Percentiles rank a stretch among this genome's conserved stretches.
Evolutionary conservation across 768 basidiomycete genomes (phyloP).

Genomic region (Suillus variegatus): DNA sequence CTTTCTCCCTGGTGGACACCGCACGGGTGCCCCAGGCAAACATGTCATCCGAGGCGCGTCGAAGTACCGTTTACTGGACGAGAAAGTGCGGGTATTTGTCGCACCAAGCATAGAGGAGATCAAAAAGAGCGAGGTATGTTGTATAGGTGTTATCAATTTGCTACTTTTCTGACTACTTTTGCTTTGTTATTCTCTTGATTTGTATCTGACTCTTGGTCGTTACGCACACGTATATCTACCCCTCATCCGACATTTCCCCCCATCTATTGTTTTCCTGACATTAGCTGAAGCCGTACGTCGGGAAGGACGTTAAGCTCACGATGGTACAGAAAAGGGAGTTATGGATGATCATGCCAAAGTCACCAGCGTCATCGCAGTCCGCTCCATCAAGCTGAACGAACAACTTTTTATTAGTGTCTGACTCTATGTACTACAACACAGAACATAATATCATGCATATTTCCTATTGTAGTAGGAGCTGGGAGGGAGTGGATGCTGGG

Average conservation of each 20-base stretch:
- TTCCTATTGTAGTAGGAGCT: neutral
- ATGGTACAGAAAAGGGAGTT: conserved; percentile 7
- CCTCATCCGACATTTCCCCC: no score
- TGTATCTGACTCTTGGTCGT: neutral
- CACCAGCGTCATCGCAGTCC: neutral
- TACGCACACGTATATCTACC: neutral
- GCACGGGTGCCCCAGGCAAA: conserved; percentile 87
- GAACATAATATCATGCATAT: neutral
- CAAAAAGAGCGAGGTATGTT: conserved; percentile 54
- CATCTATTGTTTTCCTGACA: no score
- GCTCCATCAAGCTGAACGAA: conserved; percentile 1
- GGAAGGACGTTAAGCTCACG: conserved; percentile 5
- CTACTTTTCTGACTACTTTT: conserved; percentile 2
- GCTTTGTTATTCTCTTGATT: neutral
- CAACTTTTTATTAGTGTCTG: neutral
- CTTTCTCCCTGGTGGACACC: conserved; percentile 76
- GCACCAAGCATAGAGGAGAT: conserved; percentile 75
- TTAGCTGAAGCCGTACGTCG: conserved; percentile 9
- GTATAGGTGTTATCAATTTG: neutral
- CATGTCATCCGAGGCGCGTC: conserved; percentile 76
- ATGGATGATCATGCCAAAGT: conserved; percentile 5
- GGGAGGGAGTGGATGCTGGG: neutral
- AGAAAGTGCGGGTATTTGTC: conserved; percentile 81
- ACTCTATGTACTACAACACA: conserved; percentile 1
- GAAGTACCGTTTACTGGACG: conserved; percentile 81